phyloP scores from a whole-genome alignment of 2,329 filamentous ascomycete genomes.

The Mollisia scopiformis region DNA sequence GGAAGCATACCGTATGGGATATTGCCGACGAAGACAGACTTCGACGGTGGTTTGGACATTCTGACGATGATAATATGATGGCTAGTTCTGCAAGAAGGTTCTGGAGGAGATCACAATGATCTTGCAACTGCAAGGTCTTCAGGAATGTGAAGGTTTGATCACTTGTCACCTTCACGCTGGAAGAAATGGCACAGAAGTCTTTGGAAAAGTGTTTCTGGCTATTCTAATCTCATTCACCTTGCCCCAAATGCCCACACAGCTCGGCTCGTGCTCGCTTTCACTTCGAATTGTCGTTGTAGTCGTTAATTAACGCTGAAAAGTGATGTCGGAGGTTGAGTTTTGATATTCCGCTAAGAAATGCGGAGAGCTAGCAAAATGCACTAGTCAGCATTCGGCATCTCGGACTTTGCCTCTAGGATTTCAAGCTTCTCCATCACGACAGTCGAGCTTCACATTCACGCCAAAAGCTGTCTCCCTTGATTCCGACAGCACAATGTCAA shows the following conservation, averaged over 20 bases:
- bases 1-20: constrained; percentile 75
- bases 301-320: neutral
- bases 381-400: constrained; percentile 26
- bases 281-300: constrained; percentile 5
- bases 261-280: constrained; percentile 3
- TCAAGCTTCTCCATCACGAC: constrained; percentile 11
- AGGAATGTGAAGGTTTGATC: constrained; percentile 31
- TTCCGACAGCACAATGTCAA: constrained; percentile 40
- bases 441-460: constrained; percentile 2
- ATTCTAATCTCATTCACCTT: constrained; percentile 33
- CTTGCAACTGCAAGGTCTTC: constrained; percentile 23
- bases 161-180: constrained; percentile 33
- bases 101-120: constrained; percentile 24
- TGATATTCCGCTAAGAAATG: constrained; percentile 14
- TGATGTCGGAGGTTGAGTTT: constrained; percentile 4
- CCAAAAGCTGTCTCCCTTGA: neutral
- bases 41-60: constrained; percentile 77
- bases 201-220: constrained; percentile 38
- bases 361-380: constrained; percentile 27
- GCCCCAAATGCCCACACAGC: constrained; percentile 14
- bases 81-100: neutral
- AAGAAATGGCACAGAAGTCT: constrained; percentile 40
- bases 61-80: constrained; percentile 33
- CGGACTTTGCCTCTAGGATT: constrained; percentile 3
- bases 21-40: constrained; percentile 84